Conservation (phyloP, 2,329 filamentous ascomycete species). For the Fusarium gaditjirri region DNA sequence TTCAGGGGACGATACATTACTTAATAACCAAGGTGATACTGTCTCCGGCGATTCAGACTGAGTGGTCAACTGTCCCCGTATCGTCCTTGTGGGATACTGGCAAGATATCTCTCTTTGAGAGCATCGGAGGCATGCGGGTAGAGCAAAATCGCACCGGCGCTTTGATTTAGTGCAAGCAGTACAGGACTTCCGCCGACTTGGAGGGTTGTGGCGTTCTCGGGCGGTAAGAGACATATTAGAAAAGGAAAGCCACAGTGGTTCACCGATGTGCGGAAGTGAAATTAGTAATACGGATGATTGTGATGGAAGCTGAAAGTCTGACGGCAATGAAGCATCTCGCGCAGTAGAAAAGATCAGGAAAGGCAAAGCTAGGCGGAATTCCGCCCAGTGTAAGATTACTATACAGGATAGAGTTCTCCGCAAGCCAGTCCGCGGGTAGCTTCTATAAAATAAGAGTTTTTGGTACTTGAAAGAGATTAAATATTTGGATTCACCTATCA, state of each 20-base stretch:
- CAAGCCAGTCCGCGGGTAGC: not conserved
- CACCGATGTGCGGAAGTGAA: not conserved
- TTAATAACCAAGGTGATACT: constrained; percentile 18
- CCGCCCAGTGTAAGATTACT: constrained; percentile 32
- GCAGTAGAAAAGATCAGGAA: constrained; percentile 23
- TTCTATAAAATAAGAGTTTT: not conserved
- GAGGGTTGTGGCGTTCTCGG: constrained; percentile 56
- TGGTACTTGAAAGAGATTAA: not conserved
- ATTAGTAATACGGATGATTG: no score
- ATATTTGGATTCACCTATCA: not conserved
- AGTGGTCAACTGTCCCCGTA: not conserved
- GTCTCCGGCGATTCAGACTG: constrained; percentile 3
- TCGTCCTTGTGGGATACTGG: constrained; percentile 52
- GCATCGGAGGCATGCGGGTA: constrained; percentile 65
- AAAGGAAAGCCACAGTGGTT: not conserved
- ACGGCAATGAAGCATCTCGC: not conserved
- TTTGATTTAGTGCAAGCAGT: constrained; percentile 66
- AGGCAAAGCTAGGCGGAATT: constrained; percentile 44
- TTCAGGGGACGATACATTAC: constrained; percentile 5
- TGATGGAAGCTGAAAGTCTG: not conserved
- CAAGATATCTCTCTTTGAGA: constrained; percentile 59
- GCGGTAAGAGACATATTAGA: constrained; percentile 45
- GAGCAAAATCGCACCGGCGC: constrained; percentile 63
- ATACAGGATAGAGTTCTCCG: no score
- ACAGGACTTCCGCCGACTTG: constrained; percentile 65